These are phyloP conservation scores for Anastatica hierochuntica DNA, from an alignment of 345 rosid species.

Conservation along the genomic window DNA sequence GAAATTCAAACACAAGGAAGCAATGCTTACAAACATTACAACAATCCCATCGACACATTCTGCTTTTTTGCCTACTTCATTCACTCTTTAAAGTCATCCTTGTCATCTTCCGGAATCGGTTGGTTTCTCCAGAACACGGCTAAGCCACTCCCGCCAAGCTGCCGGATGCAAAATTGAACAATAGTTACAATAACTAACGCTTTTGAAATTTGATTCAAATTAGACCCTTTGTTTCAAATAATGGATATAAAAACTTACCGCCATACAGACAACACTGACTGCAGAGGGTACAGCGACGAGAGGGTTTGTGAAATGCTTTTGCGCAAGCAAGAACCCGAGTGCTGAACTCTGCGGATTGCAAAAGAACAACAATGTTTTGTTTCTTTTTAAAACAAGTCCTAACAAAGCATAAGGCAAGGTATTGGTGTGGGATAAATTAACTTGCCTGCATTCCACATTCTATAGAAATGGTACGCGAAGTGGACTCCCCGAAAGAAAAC, in stretches of 20 bases:
- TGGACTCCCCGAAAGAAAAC: slow-evolving; percentile 85
- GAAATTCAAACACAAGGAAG: not conserved
- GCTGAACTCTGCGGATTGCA: slow-evolving; percentile 71
- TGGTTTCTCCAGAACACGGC: slow-evolving; percentile 93
- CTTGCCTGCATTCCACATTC: slow-evolving; percentile 97
- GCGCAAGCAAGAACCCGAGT: slow-evolving; percentile 90
- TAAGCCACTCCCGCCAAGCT: slow-evolving; percentile 97
- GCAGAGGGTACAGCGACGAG: slow-evolving; percentile 96
- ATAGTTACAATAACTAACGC: not conserved
- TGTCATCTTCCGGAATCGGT: slow-evolving; percentile 65
- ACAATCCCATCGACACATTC: not conserved
- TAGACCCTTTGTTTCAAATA: not conserved
- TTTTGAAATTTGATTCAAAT: too few species aligned
- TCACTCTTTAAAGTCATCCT: slow-evolving; percentile 86
- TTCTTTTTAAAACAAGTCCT: not conserved
- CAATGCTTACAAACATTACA: slow-evolving; percentile 14
- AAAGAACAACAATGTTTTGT: too few species aligned
- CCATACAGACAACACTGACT: slow-evolving; percentile 97
- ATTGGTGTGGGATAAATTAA: not conserved
- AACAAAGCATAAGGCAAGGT: not conserved
- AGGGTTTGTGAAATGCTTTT: slow-evolving; percentile 87
- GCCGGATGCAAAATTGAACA: slow-evolving; percentile 1
- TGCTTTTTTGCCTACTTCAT: not conserved
- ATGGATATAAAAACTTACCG: slow-evolving; percentile 39
- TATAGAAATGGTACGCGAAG: slow-evolving; percentile 93